Evolutionary conservation across 768 basidiomycete genomes (phyloP).

Genomic region (Podaxis mareebaensis): DNA sequence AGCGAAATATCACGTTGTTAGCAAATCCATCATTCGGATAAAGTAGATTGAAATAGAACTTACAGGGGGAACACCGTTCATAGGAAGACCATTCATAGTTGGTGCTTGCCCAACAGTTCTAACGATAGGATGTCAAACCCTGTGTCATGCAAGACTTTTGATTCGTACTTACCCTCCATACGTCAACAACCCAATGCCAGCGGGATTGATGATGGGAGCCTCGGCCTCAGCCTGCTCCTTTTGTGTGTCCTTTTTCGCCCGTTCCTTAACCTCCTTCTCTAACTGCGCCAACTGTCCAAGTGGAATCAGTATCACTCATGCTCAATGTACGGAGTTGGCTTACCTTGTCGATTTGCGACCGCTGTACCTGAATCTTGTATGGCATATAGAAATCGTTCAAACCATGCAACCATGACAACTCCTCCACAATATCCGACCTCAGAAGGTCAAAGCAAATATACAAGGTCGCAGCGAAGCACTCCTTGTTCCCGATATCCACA

Average conservation of each 20-base stretch:
- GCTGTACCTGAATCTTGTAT: conserved; percentile 86
- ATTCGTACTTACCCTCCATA: conserved; percentile 49
- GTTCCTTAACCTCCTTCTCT: conserved; percentile 89
- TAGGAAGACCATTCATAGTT: conserved; percentile 31
- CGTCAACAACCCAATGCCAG: conserved; percentile 69
- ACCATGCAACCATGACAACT: conserved; percentile 94
- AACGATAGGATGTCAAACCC: conserved; percentile 15
- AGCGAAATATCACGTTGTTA: not conserved
- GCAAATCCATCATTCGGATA: not conserved
- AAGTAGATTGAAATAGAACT: conserved; percentile 27
- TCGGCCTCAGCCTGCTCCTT: conserved; percentile 91
- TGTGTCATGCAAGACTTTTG: conserved; percentile 26
- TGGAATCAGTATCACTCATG: conserved; percentile 15
- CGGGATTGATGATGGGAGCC: conserved; percentile 87
- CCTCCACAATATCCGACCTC: conserved; percentile 89
- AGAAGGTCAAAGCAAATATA: conserved; percentile 96
- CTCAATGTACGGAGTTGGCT: conserved; percentile 11
- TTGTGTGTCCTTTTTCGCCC: conserved; percentile 80
- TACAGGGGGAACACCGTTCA: conserved; percentile 73
- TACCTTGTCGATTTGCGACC: conserved; percentile 77
- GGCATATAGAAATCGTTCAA: conserved; percentile 99
- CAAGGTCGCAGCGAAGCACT: conserved; percentile 90
- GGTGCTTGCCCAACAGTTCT: conserved; percentile 70
- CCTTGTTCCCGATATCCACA: conserved; percentile 97
- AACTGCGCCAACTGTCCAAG: conserved; percentile 63